Evolutionary conservation across 1,284 basidiomycete species (phyloP), one percentile per base, ranked within the genome.

Genomic region (Cerrena zonata): DNA sequence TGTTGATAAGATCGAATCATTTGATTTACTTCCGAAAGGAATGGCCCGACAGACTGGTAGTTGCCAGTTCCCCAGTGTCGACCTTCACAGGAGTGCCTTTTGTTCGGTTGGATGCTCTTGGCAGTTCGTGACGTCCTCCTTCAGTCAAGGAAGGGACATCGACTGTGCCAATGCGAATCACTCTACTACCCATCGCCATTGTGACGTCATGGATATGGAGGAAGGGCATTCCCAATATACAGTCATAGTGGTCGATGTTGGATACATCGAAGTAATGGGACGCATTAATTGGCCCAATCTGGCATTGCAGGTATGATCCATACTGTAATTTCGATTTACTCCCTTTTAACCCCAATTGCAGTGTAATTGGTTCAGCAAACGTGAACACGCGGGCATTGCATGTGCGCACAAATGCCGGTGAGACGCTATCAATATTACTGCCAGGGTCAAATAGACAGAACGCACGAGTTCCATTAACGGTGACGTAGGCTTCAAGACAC

Each of bases 141-240:
- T 10, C 34, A 45, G 18, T 45, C 11, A 11, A 23, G 42, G 42
- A 11, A 25, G 10, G 11, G 23, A 45, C 15, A 5, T 13, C 42
- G 10, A 25, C 5, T 25, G 11, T 10, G 11, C 34, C 11, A 36
- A 36, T 36, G n/a, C 34, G n/a, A 36, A 11, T n/a, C 10, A 25
- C 42, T n/a, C 11, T 36, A 11, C 42, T 24, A 23, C 13, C 5
- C 15, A 45, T 24, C 24, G 23, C 18, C n/a, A 23, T 21, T 24
- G 42, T 23, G 26, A 25, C 23, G 42, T 36, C 34, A 18, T 45
- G n/a, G 15, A 25, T 25, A 25, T 40, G 60, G 10, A 65, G 18
- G 50, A 66, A 66, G 11, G 63, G 62, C 0, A 61, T 64, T 0
- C 65, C 64, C n/a, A 66, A 42, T 3, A 65, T 62, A 2, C 63